These are phyloP conservation scores for Lentinus brumalis DNA, from an alignment of 768 basidiomycete species.

Conservation along the genomic window DNA sequence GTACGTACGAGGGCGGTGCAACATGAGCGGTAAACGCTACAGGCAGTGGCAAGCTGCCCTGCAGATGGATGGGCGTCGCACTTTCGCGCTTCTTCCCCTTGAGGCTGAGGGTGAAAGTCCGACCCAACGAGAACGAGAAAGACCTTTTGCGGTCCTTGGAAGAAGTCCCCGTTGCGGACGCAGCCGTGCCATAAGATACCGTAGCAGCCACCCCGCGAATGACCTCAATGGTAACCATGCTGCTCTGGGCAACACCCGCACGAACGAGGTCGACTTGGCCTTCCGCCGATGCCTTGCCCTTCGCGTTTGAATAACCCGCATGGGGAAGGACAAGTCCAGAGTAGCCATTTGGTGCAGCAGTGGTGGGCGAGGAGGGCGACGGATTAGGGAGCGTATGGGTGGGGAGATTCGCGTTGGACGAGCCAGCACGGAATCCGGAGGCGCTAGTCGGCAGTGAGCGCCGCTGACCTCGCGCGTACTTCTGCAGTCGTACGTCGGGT, in stretches of 20 bases:
- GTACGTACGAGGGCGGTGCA: conserved; percentile 74
- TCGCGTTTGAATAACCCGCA: conserved; percentile 43
- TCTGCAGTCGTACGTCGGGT: conserved; percentile 26
- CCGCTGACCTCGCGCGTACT: conserved; percentile 25
- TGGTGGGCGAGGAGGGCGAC: conserved; percentile 24
- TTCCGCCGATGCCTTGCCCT: conserved; percentile 39
- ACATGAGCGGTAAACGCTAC: conserved; percentile 35
- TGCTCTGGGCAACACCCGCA: conserved; percentile 79
- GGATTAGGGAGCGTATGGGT: conserved; percentile 35
- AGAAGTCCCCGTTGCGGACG: neutral
- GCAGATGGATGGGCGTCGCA: conserved; percentile 27
- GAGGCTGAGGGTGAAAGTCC: conserved; percentile 22
- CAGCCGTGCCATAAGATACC: neutral
- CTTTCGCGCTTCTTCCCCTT: conserved; percentile 22
- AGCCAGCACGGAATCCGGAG: conserved; percentile 19
- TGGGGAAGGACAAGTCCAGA: conserved; percentile 48
- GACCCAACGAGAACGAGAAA: conserved; percentile 24
- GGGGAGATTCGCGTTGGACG: conserved; percentile 22
- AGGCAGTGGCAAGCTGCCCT: conserved; percentile 26
- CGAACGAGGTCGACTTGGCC: conserved; percentile 72
- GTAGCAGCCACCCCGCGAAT: conserved; percentile 49
- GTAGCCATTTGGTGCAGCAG: conserved; percentile 31
- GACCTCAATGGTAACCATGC: conserved; percentile 87
- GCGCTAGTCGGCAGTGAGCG: conserved; percentile 16
- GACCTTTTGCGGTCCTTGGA: conserved; percentile 18